phyloP scores from a whole-genome alignment of 371 early-diverging fungal genomes.

The Mortierella sp. region DNA sequence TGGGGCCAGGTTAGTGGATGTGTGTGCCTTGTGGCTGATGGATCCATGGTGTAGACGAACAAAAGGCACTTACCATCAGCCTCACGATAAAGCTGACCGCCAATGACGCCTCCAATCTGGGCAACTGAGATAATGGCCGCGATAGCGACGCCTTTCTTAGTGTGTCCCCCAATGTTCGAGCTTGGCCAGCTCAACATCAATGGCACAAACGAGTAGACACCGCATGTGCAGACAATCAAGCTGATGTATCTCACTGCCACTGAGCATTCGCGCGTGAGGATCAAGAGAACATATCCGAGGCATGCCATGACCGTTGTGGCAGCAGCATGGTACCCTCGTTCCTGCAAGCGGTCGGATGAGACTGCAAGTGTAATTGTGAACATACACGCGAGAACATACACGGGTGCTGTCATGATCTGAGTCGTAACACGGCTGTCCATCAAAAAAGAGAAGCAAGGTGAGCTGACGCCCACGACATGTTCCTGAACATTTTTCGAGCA shows the following conservation, averaged over 20 bases:
- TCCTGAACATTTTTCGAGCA: too few relatives aligned
- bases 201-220: conserved; percentile 62
- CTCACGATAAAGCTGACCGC: conserved; percentile 69
- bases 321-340: conserved; percentile 72
- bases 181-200: conserved; percentile 65
- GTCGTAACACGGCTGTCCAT: conserved; percentile 21
- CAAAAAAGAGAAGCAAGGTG: not conserved
- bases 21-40: too few relatives aligned
- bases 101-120: conserved; percentile 57
- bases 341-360: conserved; percentile 66
- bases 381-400: conserved; percentile 56
- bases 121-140: conserved; percentile 62
- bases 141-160: conserved; percentile 64
- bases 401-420: conserved; percentile 43
- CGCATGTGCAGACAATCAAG: conserved; percentile 58
- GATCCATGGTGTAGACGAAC: too few relatives aligned
- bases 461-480: too few relatives aligned
- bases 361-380: conserved; percentile 63
- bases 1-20: too few relatives aligned
- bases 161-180: conserved; percentile 68
- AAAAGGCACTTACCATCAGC: conserved; percentile 63
- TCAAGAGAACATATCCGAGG: conserved; percentile 71
- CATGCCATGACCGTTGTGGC: conserved; percentile 61
- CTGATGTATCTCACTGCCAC: conserved; percentile 21
- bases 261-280: conserved; percentile 29